A percentile compares a stretch with the other conserved stretches of the same genome.
These are phyloP conservation scores for Mortierella sp. DNA, from an alignment of 371 early-diverging fungal species.

Conservation along the genomic window DNA sequence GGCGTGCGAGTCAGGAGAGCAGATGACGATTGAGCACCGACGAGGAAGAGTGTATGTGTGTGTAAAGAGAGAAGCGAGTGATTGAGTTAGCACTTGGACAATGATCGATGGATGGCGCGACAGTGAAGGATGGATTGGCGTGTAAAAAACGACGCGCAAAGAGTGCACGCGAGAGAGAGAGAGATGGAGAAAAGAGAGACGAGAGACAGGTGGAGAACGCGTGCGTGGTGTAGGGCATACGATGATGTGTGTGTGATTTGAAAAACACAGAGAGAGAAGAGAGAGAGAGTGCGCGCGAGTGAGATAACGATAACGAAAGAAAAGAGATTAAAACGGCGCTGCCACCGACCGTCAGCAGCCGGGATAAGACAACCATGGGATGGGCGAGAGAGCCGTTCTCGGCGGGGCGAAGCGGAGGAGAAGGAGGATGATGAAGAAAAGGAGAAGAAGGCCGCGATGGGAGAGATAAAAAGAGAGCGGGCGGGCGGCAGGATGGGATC, in stretches of 20 bases:
- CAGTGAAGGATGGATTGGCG: background rate
- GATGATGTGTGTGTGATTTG: too few species aligned
- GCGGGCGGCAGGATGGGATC: background rate
- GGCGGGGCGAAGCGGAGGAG: background rate
- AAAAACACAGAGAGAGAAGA: too few species aligned
- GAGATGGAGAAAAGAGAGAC: background rate
- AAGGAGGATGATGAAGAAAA: slow-evolving; percentile 3
- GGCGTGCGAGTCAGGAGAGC: too few species aligned
- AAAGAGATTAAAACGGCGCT: too few species aligned
- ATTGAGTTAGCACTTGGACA: slow-evolving; percentile 24
- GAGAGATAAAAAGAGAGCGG: background rate
- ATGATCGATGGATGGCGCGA: background rate
- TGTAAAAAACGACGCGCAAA: background rate
- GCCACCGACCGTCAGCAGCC: too few species aligned
- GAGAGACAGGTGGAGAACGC: too few species aligned
- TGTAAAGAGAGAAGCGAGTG: background rate
- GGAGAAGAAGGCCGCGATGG: background rate
- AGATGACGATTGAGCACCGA: too few species aligned
- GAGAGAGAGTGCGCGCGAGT: background rate
- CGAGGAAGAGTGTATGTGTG: background rate
- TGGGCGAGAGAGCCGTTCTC: slow-evolving; percentile 26
- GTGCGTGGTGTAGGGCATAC: too few species aligned
- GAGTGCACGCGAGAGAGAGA: background rate
- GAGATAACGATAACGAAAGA: too few species aligned
- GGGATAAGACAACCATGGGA: slow-evolving; percentile 53